Percentiles rank a stretch among this genome's conserved stretches.
phyloP scores from a whole-genome alignment of 2,329 filamentous ascomycete species.

The Fusarium pseudonygamai region DNA sequence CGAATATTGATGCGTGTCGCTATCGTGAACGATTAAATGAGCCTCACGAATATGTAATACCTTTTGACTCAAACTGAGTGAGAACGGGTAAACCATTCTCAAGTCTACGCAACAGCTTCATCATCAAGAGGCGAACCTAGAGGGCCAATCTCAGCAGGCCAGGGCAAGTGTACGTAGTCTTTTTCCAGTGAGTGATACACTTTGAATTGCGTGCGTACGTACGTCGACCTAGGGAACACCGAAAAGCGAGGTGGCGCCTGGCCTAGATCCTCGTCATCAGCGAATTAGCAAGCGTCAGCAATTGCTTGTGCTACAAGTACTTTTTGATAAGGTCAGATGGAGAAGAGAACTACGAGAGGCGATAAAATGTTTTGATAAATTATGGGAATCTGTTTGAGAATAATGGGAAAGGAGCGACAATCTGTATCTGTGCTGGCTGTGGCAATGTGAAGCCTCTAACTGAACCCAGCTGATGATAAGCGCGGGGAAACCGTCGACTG shows the following conservation, averaged over 20 bases:
- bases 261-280: constrained; percentile 31
- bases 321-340: constrained; percentile 8
- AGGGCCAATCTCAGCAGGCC: constrained; percentile 20
- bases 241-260: constrained; percentile 26
- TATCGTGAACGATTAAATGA: constrained; percentile 1
- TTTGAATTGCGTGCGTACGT: constrained; percentile 18
- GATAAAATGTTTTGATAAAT: constrained; percentile 11
- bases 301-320: not conserved
- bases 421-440: constrained; percentile 26
- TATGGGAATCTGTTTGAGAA: constrained; percentile 23
- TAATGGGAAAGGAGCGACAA: constrained; percentile 35
- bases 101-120: constrained; percentile 36
- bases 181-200: constrained; percentile 1
- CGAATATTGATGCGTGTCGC: constrained; percentile 24
- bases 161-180: constrained; percentile 32
- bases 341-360: constrained; percentile 21
- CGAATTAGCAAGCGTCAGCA: constrained; percentile 31
- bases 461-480: constrained; percentile 27
- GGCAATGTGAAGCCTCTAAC: constrained; percentile 27
- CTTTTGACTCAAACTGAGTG: not conserved
- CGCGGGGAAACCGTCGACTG: constrained; percentile 25
- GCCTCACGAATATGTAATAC: not conserved
- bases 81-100: constrained; percentile 14
- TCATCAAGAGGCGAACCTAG: constrained; percentile 36
- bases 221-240: constrained; percentile 6